Evolutionary conservation across 192 early-diverging fungal genomes (phyloP).

Genomic region (Coemansia sp.): DNA sequence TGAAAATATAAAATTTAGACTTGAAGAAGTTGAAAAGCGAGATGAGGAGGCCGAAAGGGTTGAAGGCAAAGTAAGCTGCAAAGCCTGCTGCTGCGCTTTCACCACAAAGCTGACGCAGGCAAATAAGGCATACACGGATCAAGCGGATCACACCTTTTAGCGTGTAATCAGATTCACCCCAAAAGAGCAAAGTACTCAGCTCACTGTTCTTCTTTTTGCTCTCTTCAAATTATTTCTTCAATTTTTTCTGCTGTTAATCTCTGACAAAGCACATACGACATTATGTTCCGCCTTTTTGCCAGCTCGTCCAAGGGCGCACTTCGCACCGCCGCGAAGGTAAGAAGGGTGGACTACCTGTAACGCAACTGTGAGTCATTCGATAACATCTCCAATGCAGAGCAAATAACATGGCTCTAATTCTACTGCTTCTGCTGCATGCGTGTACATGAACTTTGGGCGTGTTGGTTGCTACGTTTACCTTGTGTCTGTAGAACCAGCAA

Average conservation of each 20-base stretch:
- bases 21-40: neutral
- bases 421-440: neutral
- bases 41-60: neutral
- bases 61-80: neutral
- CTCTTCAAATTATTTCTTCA: neutral
- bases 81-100: slow-evolving; percentile 8
- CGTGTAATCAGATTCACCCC: neutral
- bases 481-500: slow-evolving; percentile 55
- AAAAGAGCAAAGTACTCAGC: neutral
- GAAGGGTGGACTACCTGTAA: neutral
- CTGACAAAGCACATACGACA: slow-evolving; percentile 8
- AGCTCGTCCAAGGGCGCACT: slow-evolving; percentile 50
- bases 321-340: slow-evolving; percentile 51
- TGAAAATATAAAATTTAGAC: neutral
- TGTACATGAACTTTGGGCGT: neutral
- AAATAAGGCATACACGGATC: neutral
- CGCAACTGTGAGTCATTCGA: neutral
- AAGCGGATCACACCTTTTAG: neutral
- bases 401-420: slow-evolving; percentile 3
- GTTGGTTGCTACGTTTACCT: neutral
- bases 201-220: neutral
- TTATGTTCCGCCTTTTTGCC: slow-evolving; percentile 55
- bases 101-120: neutral
- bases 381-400: neutral
- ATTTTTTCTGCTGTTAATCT: neutral